phyloP scores from a whole-genome alignment of 1,284 basidiomycete species.

The Sporisorium iseilematis-ciliati region DNA sequence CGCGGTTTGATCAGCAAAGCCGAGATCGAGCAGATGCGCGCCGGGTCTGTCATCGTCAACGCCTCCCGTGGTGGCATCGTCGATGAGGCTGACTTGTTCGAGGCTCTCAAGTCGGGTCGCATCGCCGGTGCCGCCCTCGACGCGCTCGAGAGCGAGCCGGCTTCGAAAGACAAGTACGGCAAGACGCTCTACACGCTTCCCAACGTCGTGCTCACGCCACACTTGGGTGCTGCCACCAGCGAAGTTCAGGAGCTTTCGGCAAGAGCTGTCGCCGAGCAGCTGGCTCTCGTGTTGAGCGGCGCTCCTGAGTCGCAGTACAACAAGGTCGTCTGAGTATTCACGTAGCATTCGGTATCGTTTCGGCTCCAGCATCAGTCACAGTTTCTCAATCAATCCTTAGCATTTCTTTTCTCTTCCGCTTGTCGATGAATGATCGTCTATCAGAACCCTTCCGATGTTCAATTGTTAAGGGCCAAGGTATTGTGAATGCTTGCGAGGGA shows the following conservation, averaged over 20 bases:
- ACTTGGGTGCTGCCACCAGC: constrained; percentile 9
- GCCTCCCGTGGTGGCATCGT: constrained; percentile 5
- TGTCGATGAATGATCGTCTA: too few species aligned
- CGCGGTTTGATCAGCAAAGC: constrained; percentile 8
- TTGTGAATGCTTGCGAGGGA: too few species aligned
- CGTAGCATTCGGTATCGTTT: too few species aligned
- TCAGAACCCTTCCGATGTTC: too few species aligned
- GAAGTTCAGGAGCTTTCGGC: constrained; percentile 7
- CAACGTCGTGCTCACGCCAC: constrained; percentile 9
- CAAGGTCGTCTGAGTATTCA: background rate
- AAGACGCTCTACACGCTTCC: constrained; percentile 3
- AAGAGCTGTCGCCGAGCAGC: constrained; percentile 6
- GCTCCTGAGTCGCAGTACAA: constrained; percentile 4
- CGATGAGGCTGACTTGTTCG: constrained; percentile 6
- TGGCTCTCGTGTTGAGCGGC: constrained; percentile 9
- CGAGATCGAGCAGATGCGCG: constrained; percentile 5
- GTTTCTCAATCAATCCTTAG: too few species aligned
- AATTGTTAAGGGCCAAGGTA: too few species aligned
- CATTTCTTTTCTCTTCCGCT: too few species aligned
- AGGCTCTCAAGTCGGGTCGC: constrained; percentile 3
- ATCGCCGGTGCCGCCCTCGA: constrained; percentile 6
- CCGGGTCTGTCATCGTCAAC: constrained; percentile 4
- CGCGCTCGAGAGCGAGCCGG: constrained; percentile 2
- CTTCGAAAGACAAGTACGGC: constrained; percentile 4
- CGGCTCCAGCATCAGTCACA: background rate